Evolutionary conservation across 176 grass and related monocot species (phyloP), one percentile per base, ranked within the genome.

Genomic region (Canna indica): DNA sequence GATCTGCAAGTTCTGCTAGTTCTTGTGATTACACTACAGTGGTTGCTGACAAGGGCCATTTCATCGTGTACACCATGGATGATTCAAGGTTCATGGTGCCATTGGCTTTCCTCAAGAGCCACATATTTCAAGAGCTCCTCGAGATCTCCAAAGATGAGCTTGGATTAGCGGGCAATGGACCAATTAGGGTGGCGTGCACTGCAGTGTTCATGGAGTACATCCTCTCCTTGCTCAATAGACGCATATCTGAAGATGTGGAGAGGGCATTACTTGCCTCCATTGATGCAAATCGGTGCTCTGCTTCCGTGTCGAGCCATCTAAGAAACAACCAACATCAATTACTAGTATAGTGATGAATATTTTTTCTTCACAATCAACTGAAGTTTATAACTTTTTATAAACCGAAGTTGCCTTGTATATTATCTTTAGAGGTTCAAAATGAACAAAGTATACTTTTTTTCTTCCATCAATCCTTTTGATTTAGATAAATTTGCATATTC

Each of bases 81-180:
- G 65, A 28, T 5, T 15, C n/a, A 26, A 68, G 65, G 35, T 68
- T 68, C 65, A 68, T 45, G 65, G 36, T 42, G 36, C 65, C 65
- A 10, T 20, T 68, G 24, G 8, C 18, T 26, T 44, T 27, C n/a
- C 31, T 68, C 6, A 27, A 45, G n/a, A 68, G 12, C 25, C 5
- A 3, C 10, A 45, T 45, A 27, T 41, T 68, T 25, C 65, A 68
- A 14, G 36, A 68, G 22, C 65, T 68, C 20, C 36, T 68, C 39
- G 17, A 25, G 35, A 4, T 16, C 0, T 68, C 65, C 4, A n/a
- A 45, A 68, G 36, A 45, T 14, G 38, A 68, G 65, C 45, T 68
- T 27, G 36, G 35, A 68, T 16, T 68, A 1, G 36, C n/a, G 8
- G 36, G 65, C 22, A 36, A 68, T 45, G 35, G 35, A 0, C 34